Percentiles rank a stretch among this genome's conserved stretches.
phyloP scores from a whole-genome alignment of 257 asterid genomes.

The Jaltomata sinuosa region DNA sequence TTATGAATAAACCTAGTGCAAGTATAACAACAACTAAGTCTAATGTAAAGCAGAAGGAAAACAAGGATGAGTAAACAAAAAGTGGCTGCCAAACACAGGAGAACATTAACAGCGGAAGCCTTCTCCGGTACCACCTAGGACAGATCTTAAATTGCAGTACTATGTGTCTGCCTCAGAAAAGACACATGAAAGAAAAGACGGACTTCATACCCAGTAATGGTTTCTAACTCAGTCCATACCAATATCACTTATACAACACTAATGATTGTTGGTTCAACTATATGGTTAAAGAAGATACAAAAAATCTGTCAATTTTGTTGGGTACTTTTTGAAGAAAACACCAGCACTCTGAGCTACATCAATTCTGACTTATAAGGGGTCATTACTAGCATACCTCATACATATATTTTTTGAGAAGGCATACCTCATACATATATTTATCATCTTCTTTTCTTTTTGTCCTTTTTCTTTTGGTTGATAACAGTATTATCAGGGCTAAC shows the following conservation, averaged over 20 bases:
- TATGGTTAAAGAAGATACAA: background rate
- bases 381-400: background rate
- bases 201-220: background rate
- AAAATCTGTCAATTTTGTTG: background rate
- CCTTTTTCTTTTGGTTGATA: background rate
- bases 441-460: background rate
- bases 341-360: background rate
- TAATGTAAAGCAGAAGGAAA: background rate
- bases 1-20: background rate
- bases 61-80: background rate
- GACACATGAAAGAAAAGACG: background rate
- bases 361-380: background rate
- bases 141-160: background rate
- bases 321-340: background rate
- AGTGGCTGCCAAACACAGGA: background rate
- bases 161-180: background rate
- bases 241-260: background rate
- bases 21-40: background rate
- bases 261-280: background rate
- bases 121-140: background rate
- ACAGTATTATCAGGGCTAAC: background rate
- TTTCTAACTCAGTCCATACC: background rate
- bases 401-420: background rate
- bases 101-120: background rate
- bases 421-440: background rate